These are phyloP conservation scores for Excoecaria agallocha DNA, from an alignment of 345 rosid genomes.

Conservation along the genomic window DNA sequence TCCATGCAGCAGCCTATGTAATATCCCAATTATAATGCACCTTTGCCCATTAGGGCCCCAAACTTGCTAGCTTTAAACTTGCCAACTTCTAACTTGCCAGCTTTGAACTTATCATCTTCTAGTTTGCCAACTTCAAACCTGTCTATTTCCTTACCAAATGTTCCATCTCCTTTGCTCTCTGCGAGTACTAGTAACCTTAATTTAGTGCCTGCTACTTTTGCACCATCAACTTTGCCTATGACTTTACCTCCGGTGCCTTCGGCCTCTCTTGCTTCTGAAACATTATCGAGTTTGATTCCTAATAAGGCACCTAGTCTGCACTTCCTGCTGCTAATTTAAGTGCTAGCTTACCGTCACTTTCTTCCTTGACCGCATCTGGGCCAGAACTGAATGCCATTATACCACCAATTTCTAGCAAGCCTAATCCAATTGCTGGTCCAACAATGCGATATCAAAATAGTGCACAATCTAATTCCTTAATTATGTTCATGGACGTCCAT, in stretches of 20 bases:
- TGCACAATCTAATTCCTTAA: constrained; percentile 40
- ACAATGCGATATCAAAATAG: constrained; percentile 46
- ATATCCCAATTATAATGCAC: constrained; percentile 61
- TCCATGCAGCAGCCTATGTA: constrained; percentile 71
- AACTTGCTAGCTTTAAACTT: constrained; percentile 36
- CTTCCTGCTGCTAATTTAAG: constrained; percentile 43
- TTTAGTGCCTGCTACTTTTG: constrained; percentile 39
- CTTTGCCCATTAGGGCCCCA: constrained; percentile 49
- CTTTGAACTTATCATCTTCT: too few relatives aligned
- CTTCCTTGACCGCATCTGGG: constrained; percentile 48
- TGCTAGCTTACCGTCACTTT: constrained; percentile 45
- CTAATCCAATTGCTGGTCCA: constrained; percentile 43
- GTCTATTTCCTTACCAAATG: constrained; percentile 22
- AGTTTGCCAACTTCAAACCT: too few relatives aligned
- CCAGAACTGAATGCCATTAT: constrained; percentile 42
- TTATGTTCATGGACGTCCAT: too few relatives aligned
- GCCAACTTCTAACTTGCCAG: constrained; percentile 23
- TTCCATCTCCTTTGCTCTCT: constrained; percentile 26
- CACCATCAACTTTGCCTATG: constrained; percentile 41
- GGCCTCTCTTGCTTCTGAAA: constrained; percentile 57
- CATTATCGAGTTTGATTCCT: constrained; percentile 46
- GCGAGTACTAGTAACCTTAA: constrained; percentile 38
- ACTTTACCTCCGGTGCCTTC: constrained; percentile 41
- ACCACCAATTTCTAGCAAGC: constrained; percentile 44
- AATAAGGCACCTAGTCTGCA: constrained; percentile 43